Evolutionary conservation across 2,329 filamentous ascomycete genomes (phyloP).

Genomic region (Penicillium sp.): DNA sequence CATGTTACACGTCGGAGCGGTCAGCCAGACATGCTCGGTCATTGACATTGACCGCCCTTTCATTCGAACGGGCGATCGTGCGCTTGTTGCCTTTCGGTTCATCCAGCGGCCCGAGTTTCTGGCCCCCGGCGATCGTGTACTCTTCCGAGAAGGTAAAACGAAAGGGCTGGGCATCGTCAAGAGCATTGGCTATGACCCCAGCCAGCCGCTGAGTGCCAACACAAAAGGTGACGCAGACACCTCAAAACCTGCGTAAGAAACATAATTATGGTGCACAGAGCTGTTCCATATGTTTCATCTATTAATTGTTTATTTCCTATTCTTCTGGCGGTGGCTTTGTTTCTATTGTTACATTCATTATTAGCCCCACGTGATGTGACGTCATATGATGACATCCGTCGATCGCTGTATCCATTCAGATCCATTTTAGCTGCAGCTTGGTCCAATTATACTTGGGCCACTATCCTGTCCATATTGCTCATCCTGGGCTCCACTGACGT

Average conservation of each 20-base stretch:
- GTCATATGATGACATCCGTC: conserved; percentile 19
- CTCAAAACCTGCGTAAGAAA: not conserved
- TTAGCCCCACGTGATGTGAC: conserved; percentile 22
- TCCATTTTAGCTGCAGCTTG: not conserved
- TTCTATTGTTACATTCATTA: not conserved
- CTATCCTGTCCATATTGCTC: conserved; percentile 1
- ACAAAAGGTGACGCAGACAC: conserved; percentile 10
- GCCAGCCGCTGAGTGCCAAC: conserved; percentile 48
- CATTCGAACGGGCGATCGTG: conserved; percentile 92
- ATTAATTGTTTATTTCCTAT: not conserved
- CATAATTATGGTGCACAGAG: not conserved
- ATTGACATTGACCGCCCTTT: conserved; percentile 97
- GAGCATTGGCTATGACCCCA: conserved; percentile 79
- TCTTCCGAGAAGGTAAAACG: conserved; percentile 92
- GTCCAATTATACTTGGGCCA: not conserved
- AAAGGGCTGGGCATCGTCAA: conserved; percentile 97
- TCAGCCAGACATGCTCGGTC: conserved; percentile 93
- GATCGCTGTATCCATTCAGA: conserved; percentile 1
- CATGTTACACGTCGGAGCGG: conserved; percentile 94
- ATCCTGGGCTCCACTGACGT: conserved; percentile 17
- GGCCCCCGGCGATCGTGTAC: conserved; percentile 78
- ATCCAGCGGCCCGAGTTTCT: conserved; percentile 93
- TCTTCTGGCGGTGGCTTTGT: not conserved
- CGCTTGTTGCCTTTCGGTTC: conserved; percentile 90
- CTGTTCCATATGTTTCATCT: not conserved